phyloP scores from a whole-genome alignment of 1,139 yeast species.

The Arxiozyma heterogenica region DNA sequence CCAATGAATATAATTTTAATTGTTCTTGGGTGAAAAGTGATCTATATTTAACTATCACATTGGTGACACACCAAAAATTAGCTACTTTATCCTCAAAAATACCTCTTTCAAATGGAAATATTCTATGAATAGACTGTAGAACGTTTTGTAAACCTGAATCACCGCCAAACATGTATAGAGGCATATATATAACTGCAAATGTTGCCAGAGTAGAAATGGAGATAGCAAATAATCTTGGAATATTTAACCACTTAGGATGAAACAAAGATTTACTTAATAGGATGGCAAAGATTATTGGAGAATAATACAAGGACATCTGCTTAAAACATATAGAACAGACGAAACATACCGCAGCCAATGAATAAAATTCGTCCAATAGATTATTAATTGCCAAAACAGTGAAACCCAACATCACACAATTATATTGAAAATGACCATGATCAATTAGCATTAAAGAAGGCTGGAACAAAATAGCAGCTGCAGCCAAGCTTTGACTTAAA shows the following conservation, averaged over 20 bases:
- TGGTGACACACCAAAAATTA: constrained; percentile 91
- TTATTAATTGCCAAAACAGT: constrained; percentile 60
- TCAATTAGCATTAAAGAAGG: constrained; percentile 80
- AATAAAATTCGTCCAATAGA: constrained; percentile 52
- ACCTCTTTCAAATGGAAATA: constrained; percentile 89
- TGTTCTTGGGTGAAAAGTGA: constrained; percentile 45
- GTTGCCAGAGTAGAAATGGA: constrained; percentile 55
- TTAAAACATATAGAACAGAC: constrained; percentile 74
- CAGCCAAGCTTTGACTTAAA: constrained; percentile 67
- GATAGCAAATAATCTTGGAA: constrained; percentile 48
- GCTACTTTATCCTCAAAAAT: constrained; percentile 98
- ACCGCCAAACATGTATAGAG: constrained; percentile 45
- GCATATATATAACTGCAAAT: constrained; percentile 46
- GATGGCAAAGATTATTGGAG: constrained; percentile 79
- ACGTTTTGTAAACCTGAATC: constrained; percentile 31
- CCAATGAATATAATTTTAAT: constrained; percentile 54
- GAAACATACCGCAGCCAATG: constrained; percentile 71
- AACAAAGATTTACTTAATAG: constrained; percentile 32
- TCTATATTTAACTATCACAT: constrained; percentile 65
- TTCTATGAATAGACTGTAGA: constrained; percentile 45
- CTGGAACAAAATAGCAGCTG: constrained; percentile 67
- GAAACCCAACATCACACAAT: constrained; percentile 87
- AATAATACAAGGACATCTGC: constrained; percentile 91
- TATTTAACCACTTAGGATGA: constrained; percentile 31
- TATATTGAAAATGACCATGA: constrained; percentile 96